Conservation (phyloP, 2,329 filamentous ascomycete species). For the Fusarium udum region DNA sequence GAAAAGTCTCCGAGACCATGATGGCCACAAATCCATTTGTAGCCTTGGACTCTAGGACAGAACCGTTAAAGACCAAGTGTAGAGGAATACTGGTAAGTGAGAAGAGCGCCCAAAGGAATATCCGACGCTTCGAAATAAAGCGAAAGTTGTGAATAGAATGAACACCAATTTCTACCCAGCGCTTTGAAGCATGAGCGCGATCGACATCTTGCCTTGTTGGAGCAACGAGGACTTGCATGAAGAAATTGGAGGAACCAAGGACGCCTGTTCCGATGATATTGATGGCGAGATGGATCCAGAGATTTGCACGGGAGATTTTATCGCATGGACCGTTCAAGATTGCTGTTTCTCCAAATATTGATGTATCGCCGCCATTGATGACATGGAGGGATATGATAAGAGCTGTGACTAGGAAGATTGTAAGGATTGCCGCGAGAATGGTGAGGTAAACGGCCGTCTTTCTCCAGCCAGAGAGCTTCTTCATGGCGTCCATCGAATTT, state of each 20-base stretch:
- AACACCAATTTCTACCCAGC: neutral
- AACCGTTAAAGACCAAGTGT: neutral
- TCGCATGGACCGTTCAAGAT: neutral
- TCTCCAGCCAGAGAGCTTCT: neutral
- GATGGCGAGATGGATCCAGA: neutral
- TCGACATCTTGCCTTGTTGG: neutral
- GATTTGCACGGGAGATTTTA: neutral
- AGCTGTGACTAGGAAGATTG: neutral
- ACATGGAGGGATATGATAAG: neutral
- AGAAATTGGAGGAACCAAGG: neutral
- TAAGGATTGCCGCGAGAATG: neutral
- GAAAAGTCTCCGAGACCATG: neutral
- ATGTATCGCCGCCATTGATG: neutral
- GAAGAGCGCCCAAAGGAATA: neutral
- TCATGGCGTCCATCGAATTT: neutral
- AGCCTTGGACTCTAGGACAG: neutral
- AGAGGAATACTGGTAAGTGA: neutral
- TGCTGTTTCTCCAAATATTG: neutral
- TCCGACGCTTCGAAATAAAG: neutral
- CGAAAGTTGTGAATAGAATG: neutral
- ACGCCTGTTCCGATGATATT: neutral
- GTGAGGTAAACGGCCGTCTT: neutral
- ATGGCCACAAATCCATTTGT: neutral
- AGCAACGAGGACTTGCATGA: neutral
- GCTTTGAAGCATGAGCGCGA: neutral